Conservation (phyloP, 2,329 filamentous ascomycete species). For the Exophiala phaeomuriformis region DNA sequence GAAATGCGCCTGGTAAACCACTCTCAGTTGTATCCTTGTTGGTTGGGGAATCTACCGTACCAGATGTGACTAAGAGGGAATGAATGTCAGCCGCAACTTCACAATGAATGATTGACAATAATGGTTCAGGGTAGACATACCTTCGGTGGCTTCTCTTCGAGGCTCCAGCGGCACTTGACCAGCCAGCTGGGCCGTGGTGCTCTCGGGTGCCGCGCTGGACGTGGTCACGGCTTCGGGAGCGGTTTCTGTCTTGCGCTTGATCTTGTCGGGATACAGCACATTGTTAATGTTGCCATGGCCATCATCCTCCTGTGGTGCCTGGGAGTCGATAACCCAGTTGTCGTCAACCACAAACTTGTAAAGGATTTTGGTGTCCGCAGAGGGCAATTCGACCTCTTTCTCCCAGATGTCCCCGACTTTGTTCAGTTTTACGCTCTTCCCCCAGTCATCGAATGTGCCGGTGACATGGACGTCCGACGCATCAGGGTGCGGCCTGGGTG, state of each 20-base stretch:
- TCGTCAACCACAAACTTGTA: slow-evolving; percentile 99
- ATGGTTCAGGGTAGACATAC: slow-evolving; percentile 27
- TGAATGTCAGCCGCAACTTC: slow-evolving; percentile 58
- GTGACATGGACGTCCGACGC: slow-evolving; percentile 84
- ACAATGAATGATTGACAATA: slow-evolving; percentile 46
- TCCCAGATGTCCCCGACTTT: slow-evolving; percentile 65
- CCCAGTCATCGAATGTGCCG: slow-evolving; percentile 92
- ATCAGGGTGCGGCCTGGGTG: slow-evolving; percentile 65
- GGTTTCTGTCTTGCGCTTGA: slow-evolving; percentile 36
- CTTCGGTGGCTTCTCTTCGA: slow-evolving; percentile 24
- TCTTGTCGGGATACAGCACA: slow-evolving; percentile 69
- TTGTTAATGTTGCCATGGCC: slow-evolving; percentile 84
- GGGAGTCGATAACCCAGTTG: slow-evolving; percentile 76
- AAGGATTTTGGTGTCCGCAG: slow-evolving; percentile 63
- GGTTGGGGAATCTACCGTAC: slow-evolving; percentile 3
- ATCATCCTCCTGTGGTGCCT: slow-evolving; percentile 75
- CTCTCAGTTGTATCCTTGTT: slow-evolving; percentile 41
- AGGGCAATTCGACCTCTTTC: slow-evolving; percentile 69
- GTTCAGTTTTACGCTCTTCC: slow-evolving; percentile 74
- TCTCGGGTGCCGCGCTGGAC: slow-evolving; percentile 61
- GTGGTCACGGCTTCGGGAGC: slow-evolving; percentile 29
- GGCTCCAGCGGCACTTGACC: slow-evolving; percentile 32
- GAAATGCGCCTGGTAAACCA: slow-evolving; percentile 58
- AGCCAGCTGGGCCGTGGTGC: slow-evolving; percentile 57
- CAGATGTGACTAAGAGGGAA: slow-evolving; percentile 7